These are phyloP conservation scores for Coemansia asiatica DNA, from an alignment of 192 early-diverging fungal species.

Conservation along the genomic window DNA sequence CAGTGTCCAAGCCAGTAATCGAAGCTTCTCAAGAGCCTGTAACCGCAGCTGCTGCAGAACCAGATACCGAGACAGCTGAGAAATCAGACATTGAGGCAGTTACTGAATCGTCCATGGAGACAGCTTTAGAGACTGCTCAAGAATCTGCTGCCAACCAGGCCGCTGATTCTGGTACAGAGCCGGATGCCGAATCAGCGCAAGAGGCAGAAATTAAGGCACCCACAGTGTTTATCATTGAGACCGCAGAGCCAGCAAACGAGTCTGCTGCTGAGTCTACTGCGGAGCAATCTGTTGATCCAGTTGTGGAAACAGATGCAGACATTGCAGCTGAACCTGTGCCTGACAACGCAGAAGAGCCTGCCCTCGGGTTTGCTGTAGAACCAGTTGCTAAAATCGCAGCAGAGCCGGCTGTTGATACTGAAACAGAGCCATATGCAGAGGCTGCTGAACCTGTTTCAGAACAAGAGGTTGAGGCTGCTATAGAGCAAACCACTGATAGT, in stretches of 20 bases:
- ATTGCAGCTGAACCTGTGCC: not conserved
- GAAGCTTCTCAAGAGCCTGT: conserved; percentile 1
- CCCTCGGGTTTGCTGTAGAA: not conserved
- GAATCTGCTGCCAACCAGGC: not conserved
- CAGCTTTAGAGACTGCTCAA: not conserved
- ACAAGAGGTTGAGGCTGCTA: not conserved
- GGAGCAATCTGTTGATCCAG: not conserved
- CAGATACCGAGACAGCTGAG: conserved; percentile 5
- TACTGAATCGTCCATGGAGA: not conserved
- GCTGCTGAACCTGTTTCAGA: not conserved
- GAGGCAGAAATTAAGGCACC: not conserved
- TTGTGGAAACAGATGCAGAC: not conserved
- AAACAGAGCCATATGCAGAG: not conserved
- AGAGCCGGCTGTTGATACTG: not conserved
- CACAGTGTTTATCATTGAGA: not conserved
- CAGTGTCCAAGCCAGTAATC: not conserved
- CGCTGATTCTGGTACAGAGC: not conserved
- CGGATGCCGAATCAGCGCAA: not conserved
- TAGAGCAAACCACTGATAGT: not conserved
- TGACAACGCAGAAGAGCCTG: not conserved
- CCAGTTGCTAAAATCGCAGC: not conserved
- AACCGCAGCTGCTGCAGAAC: not conserved
- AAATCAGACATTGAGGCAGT: not conserved
- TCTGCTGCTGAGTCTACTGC: not conserved
- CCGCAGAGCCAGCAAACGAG: not conserved